Percentiles rank a stretch among this genome's conserved stretches.
phyloP scores from a whole-genome alignment of 176 grass and related monocot species.

The Eragrostis curvula region DNA sequence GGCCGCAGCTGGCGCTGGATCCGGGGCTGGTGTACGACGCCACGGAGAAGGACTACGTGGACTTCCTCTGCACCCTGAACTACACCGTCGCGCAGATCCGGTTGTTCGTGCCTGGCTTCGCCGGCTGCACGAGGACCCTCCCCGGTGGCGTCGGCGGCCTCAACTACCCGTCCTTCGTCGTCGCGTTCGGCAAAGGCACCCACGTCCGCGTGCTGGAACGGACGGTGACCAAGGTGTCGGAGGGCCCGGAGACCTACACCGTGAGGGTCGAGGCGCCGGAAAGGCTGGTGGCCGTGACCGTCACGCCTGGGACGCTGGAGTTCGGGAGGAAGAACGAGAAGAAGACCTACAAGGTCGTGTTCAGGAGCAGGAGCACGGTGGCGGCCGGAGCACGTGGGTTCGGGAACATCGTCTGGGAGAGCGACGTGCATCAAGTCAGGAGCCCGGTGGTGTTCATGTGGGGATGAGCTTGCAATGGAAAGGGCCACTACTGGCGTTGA shows the following conservation, averaged over 20 bases:
- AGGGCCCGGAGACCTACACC: constrained; percentile 42
- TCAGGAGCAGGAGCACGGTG: constrained; percentile 31
- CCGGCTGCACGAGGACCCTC: constrained; percentile 24
- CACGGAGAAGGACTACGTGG: constrained; percentile 40
- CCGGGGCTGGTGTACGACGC: constrained; percentile 61
- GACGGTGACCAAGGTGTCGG: constrained; percentile 49
- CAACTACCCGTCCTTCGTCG: constrained; percentile 65
- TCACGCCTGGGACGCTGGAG: constrained; percentile 41
- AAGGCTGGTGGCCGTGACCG: constrained; percentile 46
- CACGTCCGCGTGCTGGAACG: background rate
- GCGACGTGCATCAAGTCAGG: constrained; percentile 50
- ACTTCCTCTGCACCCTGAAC: constrained; percentile 53
- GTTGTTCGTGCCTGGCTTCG: background rate
- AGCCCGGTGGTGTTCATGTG: constrained; percentile 57
- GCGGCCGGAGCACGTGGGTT: background rate
- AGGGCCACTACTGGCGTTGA: background rate
- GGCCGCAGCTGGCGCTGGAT: constrained; percentile 40
- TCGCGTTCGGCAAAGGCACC: constrained; percentile 28
- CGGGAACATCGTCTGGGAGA: constrained; percentile 60
- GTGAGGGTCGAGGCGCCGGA: constrained; percentile 32
- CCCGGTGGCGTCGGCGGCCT: constrained; percentile 17
- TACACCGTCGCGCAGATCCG: constrained; percentile 42
- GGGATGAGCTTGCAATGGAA: background rate
- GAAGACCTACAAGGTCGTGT: constrained; percentile 56
- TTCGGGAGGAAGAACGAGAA: constrained; percentile 37